Conservation (phyloP, 2,329 filamentous ascomycete genomes). For the Paraphoma chrysanthemicola region DNA sequence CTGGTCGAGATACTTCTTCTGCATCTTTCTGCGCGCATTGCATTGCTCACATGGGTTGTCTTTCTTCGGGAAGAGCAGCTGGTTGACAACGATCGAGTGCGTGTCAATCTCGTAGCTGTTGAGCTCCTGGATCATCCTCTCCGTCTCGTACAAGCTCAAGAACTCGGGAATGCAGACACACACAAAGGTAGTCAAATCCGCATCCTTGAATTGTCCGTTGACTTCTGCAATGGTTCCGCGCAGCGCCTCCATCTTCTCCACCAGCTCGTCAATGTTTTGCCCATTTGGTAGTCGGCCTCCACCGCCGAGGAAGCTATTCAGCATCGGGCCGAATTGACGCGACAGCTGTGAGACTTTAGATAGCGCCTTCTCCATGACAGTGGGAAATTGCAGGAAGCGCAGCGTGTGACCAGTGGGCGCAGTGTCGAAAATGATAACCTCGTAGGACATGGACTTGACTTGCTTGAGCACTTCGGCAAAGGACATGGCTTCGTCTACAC, state of each 20-base stretch:
- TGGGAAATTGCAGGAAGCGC: slow-evolving; percentile 97
- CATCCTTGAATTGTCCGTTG: slow-evolving; percentile 97
- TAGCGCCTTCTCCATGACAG: slow-evolving; percentile 97
- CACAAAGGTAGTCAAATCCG: slow-evolving; percentile 93
- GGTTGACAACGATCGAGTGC: slow-evolving; percentile 97
- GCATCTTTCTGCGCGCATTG: slow-evolving; percentile 94
- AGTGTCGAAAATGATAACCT: slow-evolving; percentile 99
- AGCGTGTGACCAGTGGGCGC: slow-evolving; percentile 97
- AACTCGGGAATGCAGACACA: slow-evolving; percentile 99
- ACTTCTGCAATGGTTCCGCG: slow-evolving; percentile 94
- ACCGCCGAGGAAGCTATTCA: slow-evolving; percentile 89
- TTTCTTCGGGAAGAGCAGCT: slow-evolving; percentile 89
- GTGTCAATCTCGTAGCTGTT: slow-evolving; percentile 94
- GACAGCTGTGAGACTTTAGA: slow-evolving; percentile 95
- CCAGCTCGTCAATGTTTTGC: slow-evolving; percentile 89
- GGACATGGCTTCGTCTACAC: slow-evolving; percentile 99
- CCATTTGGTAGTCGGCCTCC: slow-evolving; percentile 83
- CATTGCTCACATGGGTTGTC: slow-evolving; percentile 92
- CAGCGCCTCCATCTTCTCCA: slow-evolving; percentile 92
- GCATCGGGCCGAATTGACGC: slow-evolving; percentile 91
- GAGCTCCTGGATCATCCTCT: slow-evolving; percentile 99
- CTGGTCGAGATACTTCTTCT: slow-evolving; percentile 98
- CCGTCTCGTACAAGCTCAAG: slow-evolving; percentile 94
- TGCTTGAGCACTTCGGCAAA: slow-evolving; percentile 99
- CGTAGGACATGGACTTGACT: slow-evolving; percentile 98